These are phyloP conservation scores for Fusarium multiceps DNA, from an alignment of 2,329 filamentous ascomycete species.

Conservation along the genomic window DNA sequence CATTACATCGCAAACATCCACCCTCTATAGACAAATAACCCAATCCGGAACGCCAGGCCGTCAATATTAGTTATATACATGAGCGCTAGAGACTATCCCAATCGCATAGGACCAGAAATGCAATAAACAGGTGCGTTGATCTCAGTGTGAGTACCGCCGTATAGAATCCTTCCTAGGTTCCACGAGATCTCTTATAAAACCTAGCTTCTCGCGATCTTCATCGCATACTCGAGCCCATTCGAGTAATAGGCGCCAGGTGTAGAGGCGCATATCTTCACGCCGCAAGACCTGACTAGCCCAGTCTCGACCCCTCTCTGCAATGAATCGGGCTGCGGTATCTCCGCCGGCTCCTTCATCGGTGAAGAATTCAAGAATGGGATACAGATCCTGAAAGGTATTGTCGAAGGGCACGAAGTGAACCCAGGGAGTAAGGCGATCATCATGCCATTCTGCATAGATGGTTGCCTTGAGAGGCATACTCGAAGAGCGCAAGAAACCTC, in stretches of 20 bases:
- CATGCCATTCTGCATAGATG: slow-evolving; percentile 80
- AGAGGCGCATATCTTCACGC: slow-evolving; percentile 74
- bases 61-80: slow-evolving; percentile 42
- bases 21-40: slow-evolving; percentile 17
- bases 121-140: slow-evolving; percentile 18
- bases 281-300: slow-evolving; percentile 73
- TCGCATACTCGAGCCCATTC: slow-evolving; percentile 67
- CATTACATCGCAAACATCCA: slow-evolving; percentile 28
- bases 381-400: slow-evolving; percentile 74
- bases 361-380: slow-evolving; percentile 73
- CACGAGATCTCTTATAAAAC: slow-evolving; percentile 57
- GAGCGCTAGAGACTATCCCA: slow-evolving; percentile 6
- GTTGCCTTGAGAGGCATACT: slow-evolving; percentile 77
- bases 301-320: slow-evolving; percentile 68
- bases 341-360: slow-evolving; percentile 59
- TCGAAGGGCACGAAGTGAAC: slow-evolving; percentile 79
- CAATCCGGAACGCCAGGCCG: slow-evolving; percentile 45
- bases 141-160: slow-evolving; percentile 12
- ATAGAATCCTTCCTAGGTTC: slow-evolving; percentile 33
- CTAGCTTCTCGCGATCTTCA: slow-evolving; percentile 56
- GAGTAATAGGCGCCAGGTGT: slow-evolving; percentile 70
- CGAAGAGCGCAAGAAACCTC: slow-evolving; percentile 71
- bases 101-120: slow-evolving; percentile 8
- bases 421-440: slow-evolving; percentile 75
- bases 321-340: slow-evolving; percentile 67